phyloP scores from a whole-genome alignment of 352 stramenopile genomes.

The Thraustochytrium striatum region DNA sequence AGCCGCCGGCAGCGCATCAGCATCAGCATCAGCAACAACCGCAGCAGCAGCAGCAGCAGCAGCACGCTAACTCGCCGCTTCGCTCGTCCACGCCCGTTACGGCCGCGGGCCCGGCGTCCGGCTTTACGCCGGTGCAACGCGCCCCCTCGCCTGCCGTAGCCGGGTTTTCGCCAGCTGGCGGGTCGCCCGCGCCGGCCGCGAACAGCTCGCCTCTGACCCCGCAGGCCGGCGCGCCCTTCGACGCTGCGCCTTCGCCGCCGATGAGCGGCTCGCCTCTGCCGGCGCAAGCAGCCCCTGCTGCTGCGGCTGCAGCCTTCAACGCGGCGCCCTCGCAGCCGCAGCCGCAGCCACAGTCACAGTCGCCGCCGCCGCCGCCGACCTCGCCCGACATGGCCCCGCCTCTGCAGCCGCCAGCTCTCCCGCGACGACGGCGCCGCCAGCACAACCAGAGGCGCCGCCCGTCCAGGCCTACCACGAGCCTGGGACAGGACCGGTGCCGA shows the following conservation, averaged over 20 bases:
- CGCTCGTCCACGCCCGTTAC: neutral
- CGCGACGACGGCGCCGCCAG: too few species aligned
- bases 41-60: constrained; percentile 13
- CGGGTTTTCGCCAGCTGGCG: neutral
- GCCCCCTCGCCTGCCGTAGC: neutral
- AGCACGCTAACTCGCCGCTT: neutral
- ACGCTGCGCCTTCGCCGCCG: neutral
- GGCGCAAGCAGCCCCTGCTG: neutral
- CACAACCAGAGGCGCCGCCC: too few species aligned
- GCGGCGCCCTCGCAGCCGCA: neutral
- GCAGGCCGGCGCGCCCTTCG: neutral
- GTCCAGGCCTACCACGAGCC: too few species aligned
- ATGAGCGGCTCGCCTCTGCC: too few species aligned
- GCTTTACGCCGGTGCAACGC: neutral
- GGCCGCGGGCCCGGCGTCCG: neutral
- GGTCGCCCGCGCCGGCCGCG: neutral
- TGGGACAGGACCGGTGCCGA: neutral
- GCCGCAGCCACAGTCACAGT: neutral
- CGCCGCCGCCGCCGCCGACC: neutral
- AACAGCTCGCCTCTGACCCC: neutral
- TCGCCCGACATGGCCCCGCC: too few species aligned
- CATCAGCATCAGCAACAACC: neutral
- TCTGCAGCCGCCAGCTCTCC: too few species aligned
- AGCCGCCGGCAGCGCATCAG: neutral
- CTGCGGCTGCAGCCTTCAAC: neutral